A percentile compares a stretch with the other conserved stretches of the same genome.
phyloP scores from a whole-genome alignment of 2,329 filamentous ascomycete genomes.

The Aspergillus sp. region DNA sequence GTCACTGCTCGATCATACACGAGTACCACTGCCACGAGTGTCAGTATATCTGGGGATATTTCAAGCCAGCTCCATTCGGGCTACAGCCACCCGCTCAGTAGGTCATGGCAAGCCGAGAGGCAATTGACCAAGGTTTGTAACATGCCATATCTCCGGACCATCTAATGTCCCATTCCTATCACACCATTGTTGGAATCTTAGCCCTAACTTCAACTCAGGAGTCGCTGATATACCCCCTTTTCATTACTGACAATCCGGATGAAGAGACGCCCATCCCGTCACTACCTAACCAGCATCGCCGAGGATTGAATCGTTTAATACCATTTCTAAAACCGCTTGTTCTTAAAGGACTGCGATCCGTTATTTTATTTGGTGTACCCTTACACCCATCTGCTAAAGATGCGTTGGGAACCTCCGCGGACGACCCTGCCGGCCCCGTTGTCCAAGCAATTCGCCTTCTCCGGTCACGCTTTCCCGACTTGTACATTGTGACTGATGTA shows the following conservation, averaged over 20 bases:
- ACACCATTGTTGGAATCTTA: neutral
- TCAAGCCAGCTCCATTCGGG: slow-evolving; percentile 81
- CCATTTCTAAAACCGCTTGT: slow-evolving; percentile 84
- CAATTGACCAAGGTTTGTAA: slow-evolving; percentile 75
- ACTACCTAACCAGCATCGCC: slow-evolving; percentile 84
- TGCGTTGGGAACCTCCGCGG: slow-evolving; percentile 83
- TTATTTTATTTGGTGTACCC: slow-evolving; percentile 95
- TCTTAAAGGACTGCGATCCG: slow-evolving; percentile 83
- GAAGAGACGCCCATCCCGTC: slow-evolving; percentile 89
- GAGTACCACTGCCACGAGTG: slow-evolving; percentile 51
- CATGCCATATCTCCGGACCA: neutral
- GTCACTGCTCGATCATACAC: slow-evolving; percentile 44
- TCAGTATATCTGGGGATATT: slow-evolving; percentile 64
- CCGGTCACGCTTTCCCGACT: slow-evolving; percentile 78
- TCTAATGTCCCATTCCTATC: neutral
- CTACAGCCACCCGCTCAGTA: slow-evolving; percentile 75
- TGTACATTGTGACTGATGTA: slow-evolving; percentile 91
- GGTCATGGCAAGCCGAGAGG: slow-evolving; percentile 79
- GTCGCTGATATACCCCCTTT: slow-evolving; percentile 98
- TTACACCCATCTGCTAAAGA: slow-evolving; percentile 80
- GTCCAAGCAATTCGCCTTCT: slow-evolving; percentile 83
- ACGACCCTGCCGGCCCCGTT: slow-evolving; percentile 90
- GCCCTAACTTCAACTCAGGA: slow-evolving; percentile 56
- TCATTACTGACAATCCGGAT: slow-evolving; percentile 90
- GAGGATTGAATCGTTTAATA: slow-evolving; percentile 81